Evolutionary conservation across 768 basidiomycete species (phyloP), one percentile per base, ranked within the genome.

Genomic region (Boletellus ananas): DNA sequence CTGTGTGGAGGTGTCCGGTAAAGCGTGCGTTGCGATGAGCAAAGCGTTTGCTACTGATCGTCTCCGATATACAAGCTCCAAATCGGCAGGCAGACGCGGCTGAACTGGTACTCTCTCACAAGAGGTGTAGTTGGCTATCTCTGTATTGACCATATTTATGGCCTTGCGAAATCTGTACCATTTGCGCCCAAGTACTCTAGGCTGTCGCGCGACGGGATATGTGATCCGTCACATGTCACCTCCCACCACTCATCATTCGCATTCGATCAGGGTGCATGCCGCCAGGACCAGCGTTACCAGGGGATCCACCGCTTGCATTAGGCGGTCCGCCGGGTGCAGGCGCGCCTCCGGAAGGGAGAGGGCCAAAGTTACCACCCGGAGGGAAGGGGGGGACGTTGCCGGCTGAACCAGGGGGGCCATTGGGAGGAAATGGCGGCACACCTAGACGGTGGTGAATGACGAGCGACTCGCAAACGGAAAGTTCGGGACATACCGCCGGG

Each of bases 181-280:
- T 13, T 36, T 18, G 34, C 12, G 23, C 18, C 14, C 21, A 33
- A 2, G 16, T 16, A 40, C 7, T 18, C 4, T 42, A 43, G 7
- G 1, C 34, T 43, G 23, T 42, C 23, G 25, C 31, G 34, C 34
- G 34, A 35, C 3, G 6, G 8, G 37, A 29, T 23, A 38, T 31
- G 12, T 11, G 18, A 4, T 20, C n/a, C 2, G 7, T 27, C 16
- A 29, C 29, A 1, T 33, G 29, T 59, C 45, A 61, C 39, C 64
- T 55, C 36, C 68, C 58, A 44, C 52, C 39, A 31, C 67, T 77
- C 84, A 92, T 81, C 89, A 92, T 90, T 51, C 87, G 77, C 67
- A 88, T 59, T 51, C 90, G 79, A 68, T 92, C 90, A 10, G 90
- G 90, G 65, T 92, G 90, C 56, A 92, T 90, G n/a, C 76, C 78